These are phyloP conservation scores for Evernia prunastri DNA, from an alignment of 495 filamentous ascomycete species.

Conservation along the genomic window DNA sequence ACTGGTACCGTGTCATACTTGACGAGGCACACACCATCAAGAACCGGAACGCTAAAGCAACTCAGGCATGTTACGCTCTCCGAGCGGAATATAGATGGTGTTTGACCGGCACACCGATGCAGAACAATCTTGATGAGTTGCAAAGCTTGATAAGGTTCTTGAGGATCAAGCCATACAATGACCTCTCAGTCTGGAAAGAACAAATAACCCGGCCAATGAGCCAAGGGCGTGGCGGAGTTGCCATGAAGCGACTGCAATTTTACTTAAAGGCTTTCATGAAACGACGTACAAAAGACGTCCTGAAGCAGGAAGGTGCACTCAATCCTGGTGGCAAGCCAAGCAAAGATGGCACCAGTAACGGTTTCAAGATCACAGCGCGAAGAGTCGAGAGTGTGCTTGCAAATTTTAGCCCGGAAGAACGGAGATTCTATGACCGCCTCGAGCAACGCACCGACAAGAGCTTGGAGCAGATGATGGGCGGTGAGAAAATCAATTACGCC, in stretches of 20 bases:
- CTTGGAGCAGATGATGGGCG: slow-evolving; percentile 80
- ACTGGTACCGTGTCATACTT: slow-evolving; percentile 92
- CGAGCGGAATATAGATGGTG: slow-evolving; percentile 88
- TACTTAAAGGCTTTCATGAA: slow-evolving; percentile 94
- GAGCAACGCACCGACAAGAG: slow-evolving; percentile 78
- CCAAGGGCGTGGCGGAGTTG: slow-evolving; percentile 75
- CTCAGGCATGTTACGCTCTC: slow-evolving; percentile 77
- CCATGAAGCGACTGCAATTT: slow-evolving; percentile 78
- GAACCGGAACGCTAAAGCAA: slow-evolving; percentile 91
- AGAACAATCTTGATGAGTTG: slow-evolving; percentile 96
- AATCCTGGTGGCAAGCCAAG: slow-evolving; percentile 58
- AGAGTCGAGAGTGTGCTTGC: slow-evolving; percentile 75
- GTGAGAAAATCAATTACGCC: slow-evolving; percentile 65
- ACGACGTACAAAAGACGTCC: slow-evolving; percentile 86
- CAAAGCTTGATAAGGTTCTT: slow-evolving; percentile 90
- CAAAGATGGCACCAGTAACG: slow-evolving; percentile 43
- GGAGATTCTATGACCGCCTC: slow-evolving; percentile 75
- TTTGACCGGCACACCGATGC: slow-evolving; percentile 90
- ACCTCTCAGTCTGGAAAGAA: slow-evolving; percentile 75
- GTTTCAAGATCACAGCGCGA: slow-evolving; percentile 80
- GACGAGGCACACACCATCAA: slow-evolving; percentile 98
- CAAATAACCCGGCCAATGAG: slow-evolving; percentile 82
- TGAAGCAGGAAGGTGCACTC: slow-evolving; percentile 73
- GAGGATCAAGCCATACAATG: slow-evolving; percentile 82
- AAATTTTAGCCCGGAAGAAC: slow-evolving; percentile 72